These are phyloP conservation scores for Acanthamoeba triangularis DNA, from an alignment of 208 protist species.

Conservation along the genomic window DNA sequence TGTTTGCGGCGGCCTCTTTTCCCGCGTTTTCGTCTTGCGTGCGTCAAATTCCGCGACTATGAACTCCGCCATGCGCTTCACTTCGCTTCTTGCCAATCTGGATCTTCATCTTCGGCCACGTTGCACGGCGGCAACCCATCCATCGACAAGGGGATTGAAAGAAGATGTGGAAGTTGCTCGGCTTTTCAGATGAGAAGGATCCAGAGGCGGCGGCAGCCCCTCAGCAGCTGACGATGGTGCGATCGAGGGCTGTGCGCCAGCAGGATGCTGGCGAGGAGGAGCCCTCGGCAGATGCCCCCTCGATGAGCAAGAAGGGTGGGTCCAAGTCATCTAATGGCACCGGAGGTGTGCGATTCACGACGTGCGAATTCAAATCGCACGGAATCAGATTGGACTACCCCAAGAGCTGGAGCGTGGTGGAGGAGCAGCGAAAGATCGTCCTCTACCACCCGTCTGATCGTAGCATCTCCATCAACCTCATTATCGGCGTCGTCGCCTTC, in stretches of 20 bases:
- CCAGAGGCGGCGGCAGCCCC: not conserved
- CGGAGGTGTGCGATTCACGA: not conserved
- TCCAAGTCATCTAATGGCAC: not conserved
- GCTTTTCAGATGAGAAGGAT: constrained; percentile 19
- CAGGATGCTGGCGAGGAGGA: not conserved
- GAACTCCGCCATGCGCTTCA: not conserved
- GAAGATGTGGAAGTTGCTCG: constrained; percentile 42
- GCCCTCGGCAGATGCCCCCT: not conserved
- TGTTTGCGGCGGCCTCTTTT: not conserved
- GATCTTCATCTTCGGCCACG: no score
- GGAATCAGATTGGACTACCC: constrained; percentile 11
- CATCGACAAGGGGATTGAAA: not conserved
- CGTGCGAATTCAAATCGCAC: constrained; percentile 5
- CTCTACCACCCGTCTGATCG: constrained; percentile 22
- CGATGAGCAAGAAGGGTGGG: constrained; percentile 6
- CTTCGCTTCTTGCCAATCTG: not conserved
- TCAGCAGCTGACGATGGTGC: constrained; percentile 24
- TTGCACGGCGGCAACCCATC: no score
- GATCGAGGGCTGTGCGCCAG: constrained; percentile 21
- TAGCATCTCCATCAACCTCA: constrained; percentile 58
- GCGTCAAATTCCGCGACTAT: not conserved
- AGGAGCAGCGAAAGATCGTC: constrained; percentile 9
- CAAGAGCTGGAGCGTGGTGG: constrained; percentile 48
- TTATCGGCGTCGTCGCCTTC: not conserved
- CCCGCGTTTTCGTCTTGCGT: not conserved